Evolutionary conservation across 148 eudicot species (phyloP).

Genomic region (Salicornia ramosissima): DNA sequence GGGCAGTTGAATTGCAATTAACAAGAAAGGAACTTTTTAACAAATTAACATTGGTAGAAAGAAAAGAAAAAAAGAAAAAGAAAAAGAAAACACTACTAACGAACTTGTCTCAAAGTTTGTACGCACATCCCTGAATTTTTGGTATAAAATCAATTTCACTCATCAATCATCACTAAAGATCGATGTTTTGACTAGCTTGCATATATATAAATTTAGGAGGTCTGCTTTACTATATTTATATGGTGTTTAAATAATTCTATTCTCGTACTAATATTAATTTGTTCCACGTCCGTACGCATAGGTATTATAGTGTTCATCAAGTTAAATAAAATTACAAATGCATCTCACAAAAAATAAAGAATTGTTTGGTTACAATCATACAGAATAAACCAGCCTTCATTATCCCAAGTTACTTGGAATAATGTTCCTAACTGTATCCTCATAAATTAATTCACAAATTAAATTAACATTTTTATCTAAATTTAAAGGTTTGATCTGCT

Average conservation of each 20-base stretch:
- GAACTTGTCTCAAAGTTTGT: background rate
- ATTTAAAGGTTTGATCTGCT: background rate
- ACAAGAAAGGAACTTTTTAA: no score
- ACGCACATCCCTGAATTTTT: background rate
- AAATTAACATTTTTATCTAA: background rate
- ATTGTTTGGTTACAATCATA: background rate
- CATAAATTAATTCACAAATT: background rate
- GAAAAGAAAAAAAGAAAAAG: no score
- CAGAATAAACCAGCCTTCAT: background rate
- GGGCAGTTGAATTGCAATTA: no score
- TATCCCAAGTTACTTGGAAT: slow-evolving; percentile 11
- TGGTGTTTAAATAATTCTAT: background rate
- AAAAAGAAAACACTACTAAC: background rate
- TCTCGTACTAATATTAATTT: background rate
- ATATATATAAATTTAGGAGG: no score
- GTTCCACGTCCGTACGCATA: slow-evolving; percentile 3
- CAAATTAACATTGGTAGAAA: no score
- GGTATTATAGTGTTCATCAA: background rate
- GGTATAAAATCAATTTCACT: background rate
- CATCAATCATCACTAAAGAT: background rate
- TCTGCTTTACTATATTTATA: no score
- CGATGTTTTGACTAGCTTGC: background rate
- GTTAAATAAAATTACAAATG: background rate
- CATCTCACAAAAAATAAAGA: background rate
- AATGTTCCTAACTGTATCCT: no score